phyloP scores from a whole-genome alignment of 768 basidiomycete genomes.

The Collybia sp. region DNA sequence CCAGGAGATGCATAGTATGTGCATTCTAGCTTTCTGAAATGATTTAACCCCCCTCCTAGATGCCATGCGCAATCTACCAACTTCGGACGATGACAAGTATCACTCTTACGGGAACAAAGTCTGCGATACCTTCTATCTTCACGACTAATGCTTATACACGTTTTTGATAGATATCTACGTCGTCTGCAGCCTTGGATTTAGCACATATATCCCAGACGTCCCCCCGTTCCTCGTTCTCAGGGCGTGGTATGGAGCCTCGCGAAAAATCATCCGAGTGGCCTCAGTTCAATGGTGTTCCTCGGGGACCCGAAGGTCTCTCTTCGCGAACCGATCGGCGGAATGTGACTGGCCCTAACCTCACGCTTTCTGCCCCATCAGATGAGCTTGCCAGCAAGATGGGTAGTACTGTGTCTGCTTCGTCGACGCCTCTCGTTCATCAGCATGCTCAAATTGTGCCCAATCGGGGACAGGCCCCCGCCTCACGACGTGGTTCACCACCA shows the following conservation, averaged over 20 bases:
- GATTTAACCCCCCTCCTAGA: constrained; percentile 37
- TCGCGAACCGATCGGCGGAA: constrained; percentile 61
- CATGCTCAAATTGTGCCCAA: constrained; percentile 44
- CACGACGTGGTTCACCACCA: constrained; percentile 74
- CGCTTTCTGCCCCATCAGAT: constrained; percentile 50
- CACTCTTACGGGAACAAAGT: constrained; percentile 65
- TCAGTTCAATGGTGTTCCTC: constrained; percentile 67
- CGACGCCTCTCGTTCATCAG: constrained; percentile 62
- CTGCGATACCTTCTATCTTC: constrained; percentile 9
- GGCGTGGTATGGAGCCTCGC: constrained; percentile 49
- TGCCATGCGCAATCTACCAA: constrained; percentile 84
- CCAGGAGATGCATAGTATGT: constrained; percentile 90
- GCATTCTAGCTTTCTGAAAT: background rate
- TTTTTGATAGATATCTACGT: constrained; percentile 61
- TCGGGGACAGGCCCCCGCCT: constrained; percentile 42
- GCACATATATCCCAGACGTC: constrained; percentile 86
- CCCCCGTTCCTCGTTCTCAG: constrained; percentile 53
- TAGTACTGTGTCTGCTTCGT: constrained; percentile 49
- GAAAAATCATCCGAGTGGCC: constrained; percentile 93
- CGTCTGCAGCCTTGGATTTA: constrained; percentile 90
- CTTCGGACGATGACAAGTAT: constrained; percentile 88
- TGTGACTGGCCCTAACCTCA: constrained; percentile 71
- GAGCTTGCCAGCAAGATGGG: constrained; percentile 40
- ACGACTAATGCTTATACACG: constrained; percentile 2
- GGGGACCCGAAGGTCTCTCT: constrained; percentile 53